phyloP scores from a whole-genome alignment of 2,329 filamentous ascomycete genomes.

The Colletotrichum sublineola region DNA sequence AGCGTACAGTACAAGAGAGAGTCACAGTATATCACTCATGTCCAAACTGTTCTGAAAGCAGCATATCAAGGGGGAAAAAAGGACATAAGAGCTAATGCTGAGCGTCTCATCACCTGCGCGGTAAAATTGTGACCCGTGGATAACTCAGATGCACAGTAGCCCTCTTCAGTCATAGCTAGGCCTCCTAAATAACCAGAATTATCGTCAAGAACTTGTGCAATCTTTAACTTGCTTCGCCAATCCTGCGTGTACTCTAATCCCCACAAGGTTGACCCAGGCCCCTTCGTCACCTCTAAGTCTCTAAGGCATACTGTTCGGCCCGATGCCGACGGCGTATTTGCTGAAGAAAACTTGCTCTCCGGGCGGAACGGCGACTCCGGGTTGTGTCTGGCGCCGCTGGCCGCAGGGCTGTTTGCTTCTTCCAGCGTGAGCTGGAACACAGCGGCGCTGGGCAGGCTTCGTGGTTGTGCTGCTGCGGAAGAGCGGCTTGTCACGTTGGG shows the following conservation, averaged over 20 bases:
- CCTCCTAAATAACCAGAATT: background rate
- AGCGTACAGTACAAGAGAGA: too few species aligned
- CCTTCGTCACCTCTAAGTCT: conserved; percentile 15
- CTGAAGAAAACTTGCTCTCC: conserved; percentile 1
- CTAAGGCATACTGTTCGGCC: background rate
- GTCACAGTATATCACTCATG: too few species aligned
- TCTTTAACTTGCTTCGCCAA: background rate
- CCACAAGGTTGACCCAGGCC: background rate
- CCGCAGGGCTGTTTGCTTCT: background rate
- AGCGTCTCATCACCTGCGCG: too few species aligned
- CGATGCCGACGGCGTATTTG: background rate
- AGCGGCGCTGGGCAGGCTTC: background rate
- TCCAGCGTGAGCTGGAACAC: background rate
- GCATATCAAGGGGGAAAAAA: too few species aligned
- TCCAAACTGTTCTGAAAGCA: too few species aligned
- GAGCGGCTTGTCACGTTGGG: background rate
- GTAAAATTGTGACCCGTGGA: too few species aligned
- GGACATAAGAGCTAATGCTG: too few species aligned
- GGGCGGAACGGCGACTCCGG: background rate
- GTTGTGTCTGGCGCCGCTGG: background rate
- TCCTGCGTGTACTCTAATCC: background rate
- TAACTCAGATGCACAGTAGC: too few species aligned
- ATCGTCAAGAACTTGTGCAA: background rate
- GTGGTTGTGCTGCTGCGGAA: background rate
- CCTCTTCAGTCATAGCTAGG: too few species aligned